Percentiles rank a stretch among this genome's conserved stretches.
Conservation (phyloP, 768 basidiomycete genomes). For the Suillus subaureus region DNA sequence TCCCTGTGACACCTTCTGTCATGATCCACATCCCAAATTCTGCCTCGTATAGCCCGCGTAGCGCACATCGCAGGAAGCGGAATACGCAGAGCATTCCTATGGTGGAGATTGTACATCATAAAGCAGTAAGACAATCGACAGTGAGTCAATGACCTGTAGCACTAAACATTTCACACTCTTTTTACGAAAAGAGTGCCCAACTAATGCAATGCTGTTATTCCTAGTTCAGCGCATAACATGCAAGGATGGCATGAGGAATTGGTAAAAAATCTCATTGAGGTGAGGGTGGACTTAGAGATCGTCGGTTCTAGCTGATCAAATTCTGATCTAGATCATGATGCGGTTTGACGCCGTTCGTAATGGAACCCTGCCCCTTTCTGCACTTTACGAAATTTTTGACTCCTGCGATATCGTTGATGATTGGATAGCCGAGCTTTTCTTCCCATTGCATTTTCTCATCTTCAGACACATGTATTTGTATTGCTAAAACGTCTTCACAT, state of each 20-base stretch:
- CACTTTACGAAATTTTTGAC: neutral
- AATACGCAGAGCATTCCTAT: constrained; percentile 8
- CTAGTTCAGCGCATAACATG: neutral
- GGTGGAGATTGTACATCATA: neutral
- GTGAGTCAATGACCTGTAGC: neutral
- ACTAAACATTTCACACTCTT: neutral
- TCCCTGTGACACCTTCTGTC: constrained; percentile 5
- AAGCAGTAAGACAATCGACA: neutral
- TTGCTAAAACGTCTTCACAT: neutral
- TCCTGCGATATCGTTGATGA: neutral
- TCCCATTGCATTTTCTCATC: neutral
- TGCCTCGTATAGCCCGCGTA: neutral
- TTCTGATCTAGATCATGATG: neutral
- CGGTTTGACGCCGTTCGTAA: neutral
- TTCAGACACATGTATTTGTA: neutral
- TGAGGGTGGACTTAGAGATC: neutral
- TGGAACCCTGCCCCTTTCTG: neutral
- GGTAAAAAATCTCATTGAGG: neutral
- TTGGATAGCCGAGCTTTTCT: neutral
- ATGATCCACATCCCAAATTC: constrained; percentile 7
- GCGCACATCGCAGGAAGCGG: neutral
- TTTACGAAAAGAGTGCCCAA: neutral
- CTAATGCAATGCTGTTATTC: neutral
- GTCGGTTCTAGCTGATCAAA: neutral
- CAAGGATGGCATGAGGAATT: neutral